Base-by-base conservation (phyloP, 140 eudicot genomes). In the Oenanthe javanica region DNA sequence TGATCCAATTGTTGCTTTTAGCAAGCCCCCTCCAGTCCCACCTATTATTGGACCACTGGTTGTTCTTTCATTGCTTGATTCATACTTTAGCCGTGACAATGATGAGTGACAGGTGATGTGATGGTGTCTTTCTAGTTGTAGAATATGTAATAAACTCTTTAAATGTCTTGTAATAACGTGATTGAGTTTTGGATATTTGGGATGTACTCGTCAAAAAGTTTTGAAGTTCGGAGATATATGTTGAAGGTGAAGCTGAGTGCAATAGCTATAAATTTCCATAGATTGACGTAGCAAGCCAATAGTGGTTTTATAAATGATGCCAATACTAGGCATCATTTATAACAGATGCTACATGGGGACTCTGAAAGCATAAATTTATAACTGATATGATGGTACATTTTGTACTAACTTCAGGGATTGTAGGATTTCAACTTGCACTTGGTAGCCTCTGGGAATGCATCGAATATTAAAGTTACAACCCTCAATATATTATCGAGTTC, bases 1-100 rank as follows among this genome's bases (percentile, higher is more conserved):
- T 61, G 90, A 89, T 45, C 91, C 92, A 6, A 84, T 91, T 23
- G 95, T 82, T 80, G 88, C 93, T 76, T 93, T 93, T 78, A 88
- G 96, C 82, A 88, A 88, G 86, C 98, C 96, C 10, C 98, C 98
- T 7, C 97, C 93, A 9, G 51, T 86, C 13, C 93, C 93, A 5
- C 97, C 98, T 3, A 79, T 93, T 77, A 76, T 93, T 66, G 97
- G 96, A 7, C 90, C 98, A 15, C 77, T 93, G 31, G 89, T 91
- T 75, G 86, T 89, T 69, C 83, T 91, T 11, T 89, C 98, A 9
- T 61, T 93, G 67, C 84, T 91, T 71, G 88, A 93, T 45, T 76
- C 90, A 21, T 88, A 91, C 93, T 85, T 83, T 43, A 87, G 84
- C 40, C 81, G 75, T 11, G 94, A 93, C 76, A 84, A 45, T 36